phyloP scores from a whole-genome alignment of 768 basidiomycete genomes.

The Hemileccinum rubropunctum region DNA sequence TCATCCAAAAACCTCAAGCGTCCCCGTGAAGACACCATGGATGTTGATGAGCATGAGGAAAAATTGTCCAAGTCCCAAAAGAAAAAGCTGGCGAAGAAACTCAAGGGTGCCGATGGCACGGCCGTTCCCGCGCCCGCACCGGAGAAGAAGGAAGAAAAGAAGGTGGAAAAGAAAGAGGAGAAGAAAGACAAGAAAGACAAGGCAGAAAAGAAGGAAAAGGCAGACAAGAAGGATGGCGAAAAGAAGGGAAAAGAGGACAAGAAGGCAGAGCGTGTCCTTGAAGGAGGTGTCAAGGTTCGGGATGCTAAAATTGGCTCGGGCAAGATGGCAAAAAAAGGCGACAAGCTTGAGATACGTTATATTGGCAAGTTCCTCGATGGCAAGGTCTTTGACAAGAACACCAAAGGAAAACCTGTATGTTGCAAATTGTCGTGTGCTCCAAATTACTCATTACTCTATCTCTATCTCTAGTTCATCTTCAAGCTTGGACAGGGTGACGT shows the following conservation, averaged over 20 bases:
- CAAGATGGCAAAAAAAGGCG: slow-evolving; percentile 83
- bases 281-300: slow-evolving; percentile 71
- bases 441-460: slow-evolving; percentile 1
- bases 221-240: slow-evolving; percentile 31
- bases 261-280: slow-evolving; percentile 38
- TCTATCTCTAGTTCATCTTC: slow-evolving; percentile 60
- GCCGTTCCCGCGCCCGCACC: slow-evolving; percentile 32
- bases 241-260: slow-evolving; percentile 33
- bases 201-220: slow-evolving; percentile 33
- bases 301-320: slow-evolving; percentile 82
- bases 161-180: slow-evolving; percentile 64
- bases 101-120: slow-evolving; percentile 57
- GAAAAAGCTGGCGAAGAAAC: slow-evolving; percentile 68
- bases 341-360: slow-evolving; percentile 83
- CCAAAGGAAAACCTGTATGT: slow-evolving; percentile 81
- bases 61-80: slow-evolving; percentile 53
- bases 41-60: slow-evolving; percentile 35
- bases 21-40: slow-evolving; percentile 57
- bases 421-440: slow-evolving; percentile 3
- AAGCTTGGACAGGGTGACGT: slow-evolving; percentile 84
- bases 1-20: slow-evolving; percentile 60
- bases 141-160: slow-evolving; percentile 39
- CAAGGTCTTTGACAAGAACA: slow-evolving; percentile 77
- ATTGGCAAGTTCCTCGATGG: slow-evolving; percentile 85
- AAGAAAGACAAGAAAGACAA: slow-evolving; percentile 29